Evolutionary conservation across 1,139 yeast genomes (phyloP).

Genomic region (Candida frijolesensis): DNA sequence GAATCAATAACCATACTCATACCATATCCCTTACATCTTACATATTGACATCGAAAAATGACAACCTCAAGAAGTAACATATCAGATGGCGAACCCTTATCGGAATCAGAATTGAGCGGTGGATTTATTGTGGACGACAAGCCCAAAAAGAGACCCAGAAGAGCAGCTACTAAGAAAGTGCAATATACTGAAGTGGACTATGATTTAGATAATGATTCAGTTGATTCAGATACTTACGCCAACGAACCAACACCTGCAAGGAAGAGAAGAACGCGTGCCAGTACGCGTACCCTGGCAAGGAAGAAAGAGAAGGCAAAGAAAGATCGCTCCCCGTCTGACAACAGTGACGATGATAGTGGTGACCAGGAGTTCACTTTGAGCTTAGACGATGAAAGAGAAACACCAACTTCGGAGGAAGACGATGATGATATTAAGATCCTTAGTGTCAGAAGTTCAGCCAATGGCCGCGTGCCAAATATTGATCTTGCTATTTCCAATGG

Average conservation of each 20-base stretch:
- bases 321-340: conserved; percentile 4
- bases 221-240: conserved; percentile 16
- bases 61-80: conserved; percentile 6
- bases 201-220: conserved; percentile 16
- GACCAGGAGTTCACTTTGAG: conserved; percentile 26
- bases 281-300: conserved; percentile 12
- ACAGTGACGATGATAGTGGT: conserved; percentile 14
- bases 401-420: conserved; percentile 20
- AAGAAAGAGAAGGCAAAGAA: conserved; percentile 3
- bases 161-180: conserved; percentile 16
- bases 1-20: background rate
- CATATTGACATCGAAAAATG: conserved; percentile 2
- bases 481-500: conserved; percentile 23
- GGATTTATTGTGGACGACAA: conserved; percentile 48
- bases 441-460: conserved; percentile 14
- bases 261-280: conserved; percentile 21
- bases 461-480: conserved; percentile 13
- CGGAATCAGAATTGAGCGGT: conserved; percentile 29
- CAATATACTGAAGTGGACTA: conserved; percentile 22
- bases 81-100: conserved; percentile 7
- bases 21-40: background rate
- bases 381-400: conserved; percentile 21
- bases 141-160: conserved; percentile 19
- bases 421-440: conserved; percentile 25
- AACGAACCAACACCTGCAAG: conserved; percentile 14